Conservation (phyloP, 129 eudicot species). For the Helianthus tuberosus region DNA sequence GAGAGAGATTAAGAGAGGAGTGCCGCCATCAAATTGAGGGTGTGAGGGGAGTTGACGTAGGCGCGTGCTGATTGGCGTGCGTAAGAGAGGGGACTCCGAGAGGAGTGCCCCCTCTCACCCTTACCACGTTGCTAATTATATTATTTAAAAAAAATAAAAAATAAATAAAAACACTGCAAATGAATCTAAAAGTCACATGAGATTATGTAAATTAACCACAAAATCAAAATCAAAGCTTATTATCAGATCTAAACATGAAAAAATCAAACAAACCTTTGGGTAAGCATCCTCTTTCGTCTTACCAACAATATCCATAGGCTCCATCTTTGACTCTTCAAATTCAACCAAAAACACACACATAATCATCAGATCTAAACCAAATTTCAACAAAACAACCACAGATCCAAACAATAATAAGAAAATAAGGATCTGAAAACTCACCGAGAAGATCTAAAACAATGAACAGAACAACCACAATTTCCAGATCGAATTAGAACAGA, state of each 20-base stretch:
- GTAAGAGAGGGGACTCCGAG: no score
- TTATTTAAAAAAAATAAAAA: background rate
- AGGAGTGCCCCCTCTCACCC: no score
- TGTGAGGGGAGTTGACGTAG: no score
- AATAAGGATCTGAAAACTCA: slow-evolving; percentile 17
- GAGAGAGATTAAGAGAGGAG: no score
- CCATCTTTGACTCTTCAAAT: slow-evolving; percentile 59
- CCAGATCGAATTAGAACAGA: background rate
- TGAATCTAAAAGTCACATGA: background rate
- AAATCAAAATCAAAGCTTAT: background rate
- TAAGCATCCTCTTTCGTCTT: slow-evolving; percentile 89
- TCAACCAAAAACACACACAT: slow-evolving; percentile 4
- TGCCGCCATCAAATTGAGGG: no score
- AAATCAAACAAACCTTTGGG: slow-evolving; percentile 67
- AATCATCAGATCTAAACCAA: slow-evolving; percentile 16
- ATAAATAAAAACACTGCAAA: background rate
- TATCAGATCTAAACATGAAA: no score
- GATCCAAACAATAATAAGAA: background rate
- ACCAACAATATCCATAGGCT: slow-evolving; percentile 93
- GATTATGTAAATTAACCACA: background rate
- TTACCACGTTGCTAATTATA: background rate
- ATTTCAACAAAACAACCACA: slow-evolving; percentile 1
- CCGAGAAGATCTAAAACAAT: background rate
- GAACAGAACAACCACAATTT: background rate
- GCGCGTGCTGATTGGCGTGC: no score